Conservation (phyloP, 2,329 filamentous ascomycete species). For the Fusarium virguliforme region DNA sequence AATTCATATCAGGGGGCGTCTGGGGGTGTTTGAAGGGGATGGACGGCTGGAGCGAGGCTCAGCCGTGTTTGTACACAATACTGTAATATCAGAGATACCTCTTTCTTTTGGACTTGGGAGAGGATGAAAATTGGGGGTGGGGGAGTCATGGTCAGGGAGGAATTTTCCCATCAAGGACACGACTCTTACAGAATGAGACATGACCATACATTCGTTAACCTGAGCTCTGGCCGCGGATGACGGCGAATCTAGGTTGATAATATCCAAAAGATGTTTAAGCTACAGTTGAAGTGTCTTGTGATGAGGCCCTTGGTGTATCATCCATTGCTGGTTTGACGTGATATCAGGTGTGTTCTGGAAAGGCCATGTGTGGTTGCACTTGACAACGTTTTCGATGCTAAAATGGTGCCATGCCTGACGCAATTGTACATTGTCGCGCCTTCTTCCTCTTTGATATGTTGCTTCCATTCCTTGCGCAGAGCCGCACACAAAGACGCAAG, state of each 20-base stretch:
- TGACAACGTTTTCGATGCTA: constrained; percentile 32
- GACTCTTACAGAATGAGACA: constrained; percentile 46
- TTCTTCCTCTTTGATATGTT: background rate
- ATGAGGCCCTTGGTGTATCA: background rate
- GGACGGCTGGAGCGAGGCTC: constrained; percentile 41
- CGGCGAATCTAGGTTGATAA: background rate
- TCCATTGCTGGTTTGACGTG: background rate
- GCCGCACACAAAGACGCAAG: background rate
- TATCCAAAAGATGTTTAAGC: background rate
- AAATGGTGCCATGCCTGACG: constrained; percentile 34
- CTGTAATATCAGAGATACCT: constrained; percentile 55
- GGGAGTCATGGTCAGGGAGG: constrained; percentile 46
- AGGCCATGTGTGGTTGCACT: constrained; percentile 21
- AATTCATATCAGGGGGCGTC: constrained; percentile 22
- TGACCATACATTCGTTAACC: constrained; percentile 34
- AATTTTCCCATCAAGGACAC: constrained; percentile 31
- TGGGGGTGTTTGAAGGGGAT: constrained; percentile 24
- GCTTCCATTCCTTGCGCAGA: constrained; percentile 1
- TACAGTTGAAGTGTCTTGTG: background rate
- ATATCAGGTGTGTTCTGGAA: background rate
- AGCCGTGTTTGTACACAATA: constrained; percentile 55
- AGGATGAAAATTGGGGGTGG: constrained; percentile 35
- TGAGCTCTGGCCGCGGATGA: constrained; percentile 3
- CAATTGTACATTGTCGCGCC: constrained; percentile 20
- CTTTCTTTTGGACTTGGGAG: constrained; percentile 49